Percentiles rank a stretch among this genome's conserved stretches.
Conservation (phyloP, 805 yeast genomes). For the Candida patagonica region DNA sequence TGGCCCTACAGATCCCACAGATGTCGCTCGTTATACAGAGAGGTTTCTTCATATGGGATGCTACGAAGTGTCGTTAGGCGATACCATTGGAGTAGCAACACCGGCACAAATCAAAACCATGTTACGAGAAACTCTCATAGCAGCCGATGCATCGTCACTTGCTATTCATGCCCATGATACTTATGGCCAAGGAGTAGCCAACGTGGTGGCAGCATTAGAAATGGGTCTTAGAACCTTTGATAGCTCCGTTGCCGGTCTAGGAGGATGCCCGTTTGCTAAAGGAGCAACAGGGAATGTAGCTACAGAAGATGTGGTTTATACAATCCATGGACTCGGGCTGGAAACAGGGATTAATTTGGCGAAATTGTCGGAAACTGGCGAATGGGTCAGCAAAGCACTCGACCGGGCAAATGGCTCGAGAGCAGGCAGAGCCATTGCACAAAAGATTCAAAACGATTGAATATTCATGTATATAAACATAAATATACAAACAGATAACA, state of each 20-base stretch:
- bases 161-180: slow-evolving; percentile 29
- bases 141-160: slow-evolving; percentile 17
- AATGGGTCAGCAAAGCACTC: slow-evolving; percentile 20
- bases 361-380: slow-evolving; percentile 20
- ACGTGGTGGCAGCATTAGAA: slow-evolving; percentile 23
- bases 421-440: slow-evolving; percentile 23
- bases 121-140: slow-evolving; percentile 19
- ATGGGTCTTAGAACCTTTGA: slow-evolving; percentile 26
- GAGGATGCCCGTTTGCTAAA: slow-evolving; percentile 29
- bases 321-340: slow-evolving; percentile 23
- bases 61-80: slow-evolving; percentile 28
- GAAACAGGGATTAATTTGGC: slow-evolving; percentile 23
- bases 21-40: slow-evolving; percentile 23
- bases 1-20: slow-evolving; percentile 23
- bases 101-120: slow-evolving; percentile 20
- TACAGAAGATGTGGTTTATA: slow-evolving; percentile 27
- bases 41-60: slow-evolving; percentile 25
- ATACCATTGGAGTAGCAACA: slow-evolving; percentile 28
- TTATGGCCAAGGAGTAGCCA: slow-evolving; percentile 28
- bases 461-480: too few relatives aligned
- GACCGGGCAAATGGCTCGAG: slow-evolving; percentile 21
- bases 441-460: too few relatives aligned
- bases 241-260: slow-evolving; percentile 25
- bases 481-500: too few relatives aligned
- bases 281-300: slow-evolving; percentile 28